Evolutionary conservation across 2,329 filamentous ascomycete genomes (phyloP), one percentile per base, ranked within the genome.

Genomic region (Aspergillus sp.): DNA sequence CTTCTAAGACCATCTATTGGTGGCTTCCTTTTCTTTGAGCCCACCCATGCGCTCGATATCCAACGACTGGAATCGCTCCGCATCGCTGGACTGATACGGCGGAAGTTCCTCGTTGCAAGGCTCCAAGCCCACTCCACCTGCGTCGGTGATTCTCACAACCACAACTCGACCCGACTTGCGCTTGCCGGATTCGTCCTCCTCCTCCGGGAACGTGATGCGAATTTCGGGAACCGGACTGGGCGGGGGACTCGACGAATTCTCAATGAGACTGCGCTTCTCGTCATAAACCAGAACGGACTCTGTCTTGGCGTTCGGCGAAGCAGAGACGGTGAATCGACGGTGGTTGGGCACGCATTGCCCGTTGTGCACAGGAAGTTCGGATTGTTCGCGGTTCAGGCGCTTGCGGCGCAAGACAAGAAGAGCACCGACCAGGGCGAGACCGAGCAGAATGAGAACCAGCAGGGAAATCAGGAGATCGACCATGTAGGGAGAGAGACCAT

Each of bases 121-220:
- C 79, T 96, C 94, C 64, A 98, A 84, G 53, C 94, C 95, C 65
- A 98, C 88, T 39, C 88, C 84, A 51, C 91, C 89, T 63, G 87
- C 89, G 66, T 98, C 95, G 64, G 93, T 92, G 54, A 98, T 91
- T 55, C 91, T 87, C 58, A 99, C 94, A 38, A 98, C 87, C 21
- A 99, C 90, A 54, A 98, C 92, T 32, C 93, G 88, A 36, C 94
- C 94, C 66, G 89, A 92, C 80, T 90, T 90, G 69, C 85, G 84
- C 77, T 88, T 91, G 68, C 94, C 94, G 57, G 80, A 72, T 53
- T 86, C 81, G 67, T 92, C 90, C 73, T 97, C 93, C 68, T 96
- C 89, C 82, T 98, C 95, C 15, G 95, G 95, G 82, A 99, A 98
- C 38, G 95, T 98, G 77, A 99, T 96, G 78, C 93, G 92, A 71